Base-by-base conservation (phyloP, 2,329 filamentous ascomycete species). In the Sporothrix pseudoabietina region DNA sequence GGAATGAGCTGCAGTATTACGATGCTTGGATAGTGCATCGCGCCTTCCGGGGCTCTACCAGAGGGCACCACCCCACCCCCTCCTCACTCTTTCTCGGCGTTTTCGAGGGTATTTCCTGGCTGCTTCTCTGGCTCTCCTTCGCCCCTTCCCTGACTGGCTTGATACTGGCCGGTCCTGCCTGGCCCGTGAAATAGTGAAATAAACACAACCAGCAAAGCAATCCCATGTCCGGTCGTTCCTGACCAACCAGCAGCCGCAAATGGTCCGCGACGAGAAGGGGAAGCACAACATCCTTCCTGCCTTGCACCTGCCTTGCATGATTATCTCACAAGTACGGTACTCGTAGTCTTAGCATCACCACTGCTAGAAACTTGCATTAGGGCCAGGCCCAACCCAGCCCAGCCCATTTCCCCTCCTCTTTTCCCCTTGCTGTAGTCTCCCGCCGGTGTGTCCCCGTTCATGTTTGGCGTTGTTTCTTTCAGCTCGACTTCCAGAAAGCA, bases 271-370 rank as follows among this genome's bases (percentile, higher is more conserved):
- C 16, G 49, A 68, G 30, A 32, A 65, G 22, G 57, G 30, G 55
- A 61, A 69, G 63, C 71, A 73, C 71, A 73, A 70, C 71, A 73
- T 73, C 54, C 35, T 65, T 73, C 54, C 35, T 65, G 61, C 65
- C 65, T 70, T 55, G 71, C 61, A 26, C 54, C 35, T 65, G 61
- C 65, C 65, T 70, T 55, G 71, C 61, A 26, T 65, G 35, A 35
- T 35, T 35, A 35, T 35, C 26, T 66, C 71, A 54, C 69, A 14
- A 39, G 16, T 54, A 22, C 26, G 41, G 61, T 26, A 44, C 30
- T 47, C 22, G 59, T 32, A 66, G 61, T 47, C 61, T 66, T 44
- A 30, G 39, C 39, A 47, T 66, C 61, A 47, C 12, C 57, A 41
- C 61, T 66, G 14, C 39, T 30, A 66, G 14, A 16, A 65, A 47